Evolutionary conservation across 2,329 filamentous ascomycete species (phyloP), one percentile per base, ranked within the genome.

Genomic region (Uncinocarpus reesii): DNA sequence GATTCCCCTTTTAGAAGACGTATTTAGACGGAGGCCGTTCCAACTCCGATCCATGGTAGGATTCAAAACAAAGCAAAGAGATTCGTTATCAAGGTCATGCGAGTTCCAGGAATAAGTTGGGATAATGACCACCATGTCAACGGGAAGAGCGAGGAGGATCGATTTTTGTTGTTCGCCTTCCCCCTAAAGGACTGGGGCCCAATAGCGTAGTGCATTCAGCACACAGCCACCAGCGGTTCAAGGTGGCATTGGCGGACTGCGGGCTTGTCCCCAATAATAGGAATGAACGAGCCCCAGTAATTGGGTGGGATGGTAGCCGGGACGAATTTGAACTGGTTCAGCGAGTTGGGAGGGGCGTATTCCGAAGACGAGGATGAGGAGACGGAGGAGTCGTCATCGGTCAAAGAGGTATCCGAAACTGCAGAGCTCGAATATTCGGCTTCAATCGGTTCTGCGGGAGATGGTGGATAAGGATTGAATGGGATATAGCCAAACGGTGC

Each of bases 381-480:
- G 10, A 52, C 50, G 18, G 60, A 55, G 38, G 59, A 66, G 38
- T 65, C 61, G 41, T 65, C 64, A 54, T 67, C 65, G 20, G 65
- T 66, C 48, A 66, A 57, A 20, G 65, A 67, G 2, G 60, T 58
- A 46, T 65, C 65, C 11, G 65, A 68, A 36, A 63, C 56, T n/a
- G 62, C 66, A 6, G 65, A 65, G 49, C 63, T 60, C 42, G 65
- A 65, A 44, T 65, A 68, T 34, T 67, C 61, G 20, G 61, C 57
- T 54, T 63, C 58, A 47, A 63, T 56, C 42, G 60, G 55, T 31
- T 63, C 61, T 49, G 65, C 58, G 8, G 62, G 58, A 8, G 61
- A 59, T 43, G 63, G 61, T 28, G 64, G 64, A 29, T 65, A 60
- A 52, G 60, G 60, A 35, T 65, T 62, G 50, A 59, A 56, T 18